Conservation (phyloP, 257 asterid species). For the Nicotiana undulata region DNA sequence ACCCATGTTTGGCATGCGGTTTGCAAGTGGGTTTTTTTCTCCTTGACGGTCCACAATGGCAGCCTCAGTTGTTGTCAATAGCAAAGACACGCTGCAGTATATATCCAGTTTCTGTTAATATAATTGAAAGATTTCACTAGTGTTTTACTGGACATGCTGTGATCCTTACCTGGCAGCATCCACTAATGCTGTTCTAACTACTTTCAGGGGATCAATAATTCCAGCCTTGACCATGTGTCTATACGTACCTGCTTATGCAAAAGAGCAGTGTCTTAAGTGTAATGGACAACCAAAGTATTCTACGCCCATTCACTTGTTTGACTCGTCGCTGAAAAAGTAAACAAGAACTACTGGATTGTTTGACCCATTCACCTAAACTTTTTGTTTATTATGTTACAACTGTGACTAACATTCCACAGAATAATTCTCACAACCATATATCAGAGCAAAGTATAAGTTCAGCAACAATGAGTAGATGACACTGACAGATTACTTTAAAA, state of each 20-base stretch:
- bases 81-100: constrained; percentile 52
- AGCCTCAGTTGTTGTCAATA: constrained; percentile 72
- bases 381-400: too few relatives aligned
- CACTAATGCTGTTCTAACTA: constrained; percentile 66
- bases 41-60: constrained; percentile 46
- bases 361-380: too few relatives aligned
- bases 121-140: not conserved
- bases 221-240: constrained; percentile 81
- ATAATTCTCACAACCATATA: not conserved
- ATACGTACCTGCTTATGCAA: constrained; percentile 41
- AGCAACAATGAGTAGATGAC: not conserved
- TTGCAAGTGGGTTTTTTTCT: constrained; percentile 42
- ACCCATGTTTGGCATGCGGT: constrained; percentile 52
- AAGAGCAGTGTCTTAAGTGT: not conserved
- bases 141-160: not conserved
- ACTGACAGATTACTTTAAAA: not conserved
- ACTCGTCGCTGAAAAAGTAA: too few relatives aligned
- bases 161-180: constrained; percentile 70
- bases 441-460: not conserved
- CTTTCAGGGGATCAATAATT: constrained; percentile 74
- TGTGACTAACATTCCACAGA: too few relatives aligned
- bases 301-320: too few relatives aligned
- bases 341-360: too few relatives aligned
- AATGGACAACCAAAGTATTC: too few relatives aligned
- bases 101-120: not conserved